Evolutionary conservation across 495 filamentous ascomycete species (phyloP), one percentile per base, ranked within the genome.

Genomic region (Neurospora intermedia): DNA sequence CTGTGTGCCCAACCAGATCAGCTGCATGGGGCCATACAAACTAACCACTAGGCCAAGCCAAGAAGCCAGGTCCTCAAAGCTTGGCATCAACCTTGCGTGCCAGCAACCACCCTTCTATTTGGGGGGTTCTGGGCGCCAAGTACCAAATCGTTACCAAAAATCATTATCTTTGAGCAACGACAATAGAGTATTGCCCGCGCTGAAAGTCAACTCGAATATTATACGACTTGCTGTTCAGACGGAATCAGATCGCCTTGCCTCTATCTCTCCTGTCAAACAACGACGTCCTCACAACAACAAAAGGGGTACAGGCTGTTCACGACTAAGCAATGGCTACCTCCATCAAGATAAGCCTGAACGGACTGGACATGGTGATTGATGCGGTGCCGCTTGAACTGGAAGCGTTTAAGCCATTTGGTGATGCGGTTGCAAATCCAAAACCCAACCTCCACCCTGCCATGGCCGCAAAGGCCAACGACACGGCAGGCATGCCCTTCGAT

Each of bases 331-430:
- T 84, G 81, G 75, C 82, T 23, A 72, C 78, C 41, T 73, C 54
- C 5, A 20, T 77, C 18, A 71, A 41, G 8, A 71, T 80, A 23
- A 74, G 59, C 3, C 72, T 79, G 66, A 40, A 75, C 66, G 70
- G 71, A 66, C 13, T 75, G 41, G 45, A 70, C 20, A 71, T 81
- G 72, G 76, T 78, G 11, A 69, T 91, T 74, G 76, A 80, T 35
- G 85, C 88, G 8, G 82, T 84, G 70, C 89, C 90, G 27, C 89
- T 97, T 72, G 90, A 88, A 8, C 84, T 86, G 62, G 77, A 81
- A 11, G 78, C 87, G 76, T 99, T 98, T 83, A 84, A 90, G 13
- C 86, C 87, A 72, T 99, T 97, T 81, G 96, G 96, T 77, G 89
- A 91, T 69, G 93, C 94, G 16, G 88, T 97, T 76, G 84, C 88